Evolutionary conservation across 1,139 yeast species (phyloP), one percentile per base, ranked within the genome.

Genomic region (Candida sp.): DNA sequence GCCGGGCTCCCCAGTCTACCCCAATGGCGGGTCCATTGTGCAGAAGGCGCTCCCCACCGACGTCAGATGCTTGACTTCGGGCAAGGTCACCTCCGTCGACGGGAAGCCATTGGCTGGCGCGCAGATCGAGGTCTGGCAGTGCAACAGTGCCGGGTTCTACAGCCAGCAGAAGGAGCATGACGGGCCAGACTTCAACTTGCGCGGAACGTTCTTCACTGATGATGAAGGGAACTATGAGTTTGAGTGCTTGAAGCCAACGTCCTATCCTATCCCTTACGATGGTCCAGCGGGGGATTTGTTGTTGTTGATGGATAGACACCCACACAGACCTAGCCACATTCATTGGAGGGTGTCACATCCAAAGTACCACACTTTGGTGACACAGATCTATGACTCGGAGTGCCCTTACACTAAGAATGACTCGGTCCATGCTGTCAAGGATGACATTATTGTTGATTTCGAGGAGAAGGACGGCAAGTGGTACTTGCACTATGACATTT

Each of bases 371-470:
- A 44, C 69, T 17, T 63, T 67, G 50, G 58, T 67, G 42, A 67
- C 71, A 17, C 71, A 67, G 51, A 66, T 65, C 38, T 67, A 66
- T 48, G 56, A 65, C 48, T 43, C 63, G 23, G 58, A 58, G 31
- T 65, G 67, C 48, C 59, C 60, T 17, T 66, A 65, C 35, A 58
- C 62, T 32, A 53, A 58, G 42, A 65, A 67, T 47, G 70, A 67
- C 51, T 54, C 69, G 12, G 72, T 67, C 11, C 67, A 68, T 57
- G 72, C 70, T 7, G 73, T 68, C 47, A 68, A 68, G 57, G 64
- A 62, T 17, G 68, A 66, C 47, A 62, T 67, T 42, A 55, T 69
- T 46, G 65, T 68, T 43, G 60, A 63, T 33, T 66, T 68, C 53
- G 51, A 51, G 35, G 49, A 49, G 43, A 30, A 49, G 28, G 44